These are phyloP conservation scores for Neurospora intermedia DNA, from an alignment of 495 filamentous ascomycete genomes.

Conservation along the genomic window DNA sequence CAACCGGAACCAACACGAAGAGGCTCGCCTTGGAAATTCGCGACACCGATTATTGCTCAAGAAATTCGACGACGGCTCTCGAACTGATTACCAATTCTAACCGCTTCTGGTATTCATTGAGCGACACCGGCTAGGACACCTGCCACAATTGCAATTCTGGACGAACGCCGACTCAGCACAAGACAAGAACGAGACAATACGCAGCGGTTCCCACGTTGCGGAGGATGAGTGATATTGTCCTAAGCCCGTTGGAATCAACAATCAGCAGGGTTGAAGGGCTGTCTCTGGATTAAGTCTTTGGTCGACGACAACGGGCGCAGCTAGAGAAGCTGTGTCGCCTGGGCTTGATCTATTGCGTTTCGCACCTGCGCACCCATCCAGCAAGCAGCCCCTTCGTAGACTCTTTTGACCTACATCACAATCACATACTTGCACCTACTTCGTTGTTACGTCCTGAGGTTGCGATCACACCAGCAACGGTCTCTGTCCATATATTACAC, in stretches of 20 bases:
- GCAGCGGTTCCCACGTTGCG: constrained; percentile 1
- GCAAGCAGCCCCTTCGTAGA: constrained; percentile 5
- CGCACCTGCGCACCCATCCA: background rate
- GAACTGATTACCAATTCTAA: background rate
- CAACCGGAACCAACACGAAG: background rate
- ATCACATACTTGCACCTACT: background rate
- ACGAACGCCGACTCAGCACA: background rate
- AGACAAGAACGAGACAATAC: background rate
- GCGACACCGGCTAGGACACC: background rate
- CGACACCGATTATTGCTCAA: background rate
- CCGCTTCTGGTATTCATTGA: background rate
- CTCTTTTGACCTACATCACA: constrained; percentile 1
- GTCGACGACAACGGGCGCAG: background rate
- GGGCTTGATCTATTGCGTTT: background rate
- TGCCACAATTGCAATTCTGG: background rate
- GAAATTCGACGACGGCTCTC: background rate
- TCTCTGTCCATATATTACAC: background rate
- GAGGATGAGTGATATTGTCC: constrained; percentile 15
- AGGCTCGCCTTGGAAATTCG: background rate
- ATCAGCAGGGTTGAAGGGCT: background rate
- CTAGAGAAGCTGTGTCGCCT: constrained; percentile 8
- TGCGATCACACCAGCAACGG: background rate
- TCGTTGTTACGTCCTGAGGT: background rate
- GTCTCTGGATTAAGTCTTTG: background rate
- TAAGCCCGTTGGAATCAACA: constrained; percentile 1